Conservation (phyloP, 148 eudicot genomes). For the Nepenthes gracilis region DNA sequence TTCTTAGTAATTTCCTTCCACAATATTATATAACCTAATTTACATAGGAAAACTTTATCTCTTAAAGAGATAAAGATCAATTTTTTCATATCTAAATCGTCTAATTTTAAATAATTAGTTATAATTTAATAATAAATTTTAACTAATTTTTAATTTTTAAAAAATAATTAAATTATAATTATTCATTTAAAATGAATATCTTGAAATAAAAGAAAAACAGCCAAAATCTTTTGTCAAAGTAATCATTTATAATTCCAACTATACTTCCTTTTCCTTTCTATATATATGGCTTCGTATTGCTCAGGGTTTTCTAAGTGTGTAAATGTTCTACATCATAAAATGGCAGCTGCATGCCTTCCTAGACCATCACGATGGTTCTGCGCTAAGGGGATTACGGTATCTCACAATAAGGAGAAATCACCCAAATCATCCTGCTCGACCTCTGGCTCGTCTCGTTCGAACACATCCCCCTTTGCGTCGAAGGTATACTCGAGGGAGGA, state of each 20-base stretch:
- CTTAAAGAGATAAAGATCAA: too few relatives aligned
- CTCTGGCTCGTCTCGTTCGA: conserved; percentile 3
- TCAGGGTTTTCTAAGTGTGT: not conserved
- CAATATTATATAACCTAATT: too few relatives aligned
- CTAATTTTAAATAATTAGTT: too few relatives aligned
- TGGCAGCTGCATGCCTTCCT: conserved; percentile 24
- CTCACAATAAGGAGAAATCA: conserved; percentile 24
- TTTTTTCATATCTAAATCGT: too few relatives aligned
- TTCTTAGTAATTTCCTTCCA: conserved; percentile 8
- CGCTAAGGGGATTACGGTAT: conserved; percentile 16
- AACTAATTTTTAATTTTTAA: too few relatives aligned
- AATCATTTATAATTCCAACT: too few relatives aligned
- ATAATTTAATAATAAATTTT: too few relatives aligned
- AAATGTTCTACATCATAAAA: not conserved
- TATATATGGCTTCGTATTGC: not conserved
- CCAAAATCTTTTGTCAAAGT: too few relatives aligned
- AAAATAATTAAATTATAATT: too few relatives aligned
- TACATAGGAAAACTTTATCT: too few relatives aligned
- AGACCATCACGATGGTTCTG: conserved; percentile 32
- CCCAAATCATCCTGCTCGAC: not conserved
- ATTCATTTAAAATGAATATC: too few relatives aligned
- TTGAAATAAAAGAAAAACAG: too few relatives aligned
- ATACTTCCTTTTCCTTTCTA: not conserved
- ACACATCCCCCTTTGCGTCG: conserved; percentile 11
- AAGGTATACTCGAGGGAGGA: conserved; percentile 30